Evolutionary conservation across 257 asterid genomes (phyloP).

Genomic region (Knoxia roxburghii): DNA sequence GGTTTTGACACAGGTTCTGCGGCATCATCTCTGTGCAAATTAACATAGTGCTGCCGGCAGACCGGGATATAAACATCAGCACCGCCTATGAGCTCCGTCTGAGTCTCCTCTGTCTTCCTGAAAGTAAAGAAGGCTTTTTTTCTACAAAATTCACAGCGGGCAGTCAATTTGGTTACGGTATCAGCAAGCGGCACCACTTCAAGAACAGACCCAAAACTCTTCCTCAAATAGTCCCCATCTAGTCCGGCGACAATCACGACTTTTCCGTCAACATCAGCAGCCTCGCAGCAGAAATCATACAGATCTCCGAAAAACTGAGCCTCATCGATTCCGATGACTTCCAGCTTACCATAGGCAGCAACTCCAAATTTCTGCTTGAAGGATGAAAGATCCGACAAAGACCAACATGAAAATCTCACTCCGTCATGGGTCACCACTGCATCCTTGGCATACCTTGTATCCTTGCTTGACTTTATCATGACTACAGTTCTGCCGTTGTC

Average conservation of each 20-base stretch:
- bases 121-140: constrained; percentile 62
- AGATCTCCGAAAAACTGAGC: constrained; percentile 85
- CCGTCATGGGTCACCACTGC: constrained; percentile 78
- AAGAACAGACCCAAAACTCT: constrained; percentile 63
- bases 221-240: constrained; percentile 81
- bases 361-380: constrained; percentile 52
- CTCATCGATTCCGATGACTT: constrained; percentile 89
- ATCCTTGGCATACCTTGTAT: constrained; percentile 51
- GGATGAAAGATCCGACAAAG: constrained; percentile 54
- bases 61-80: constrained; percentile 89
- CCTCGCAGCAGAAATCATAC: constrained; percentile 70
- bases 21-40: constrained; percentile 20
- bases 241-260: constrained; percentile 75
- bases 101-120: constrained; percentile 51
- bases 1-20: constrained; percentile 13
- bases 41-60: constrained; percentile 65
- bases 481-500: constrained; percentile 42
- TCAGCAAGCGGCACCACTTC: constrained; percentile 77
- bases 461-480: constrained; percentile 69
- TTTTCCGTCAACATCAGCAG: constrained; percentile 75
- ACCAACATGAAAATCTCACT: constrained; percentile 61
- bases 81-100: constrained; percentile 80
- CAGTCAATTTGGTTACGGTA: constrained; percentile 62
- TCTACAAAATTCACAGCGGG: constrained; percentile 75
- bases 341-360: constrained; percentile 48